Evolutionary conservation across 225 moss, liverwort and hornwort species (phyloP).

Genomic region (Bryoerythrophyllum caledonicum): DNA sequence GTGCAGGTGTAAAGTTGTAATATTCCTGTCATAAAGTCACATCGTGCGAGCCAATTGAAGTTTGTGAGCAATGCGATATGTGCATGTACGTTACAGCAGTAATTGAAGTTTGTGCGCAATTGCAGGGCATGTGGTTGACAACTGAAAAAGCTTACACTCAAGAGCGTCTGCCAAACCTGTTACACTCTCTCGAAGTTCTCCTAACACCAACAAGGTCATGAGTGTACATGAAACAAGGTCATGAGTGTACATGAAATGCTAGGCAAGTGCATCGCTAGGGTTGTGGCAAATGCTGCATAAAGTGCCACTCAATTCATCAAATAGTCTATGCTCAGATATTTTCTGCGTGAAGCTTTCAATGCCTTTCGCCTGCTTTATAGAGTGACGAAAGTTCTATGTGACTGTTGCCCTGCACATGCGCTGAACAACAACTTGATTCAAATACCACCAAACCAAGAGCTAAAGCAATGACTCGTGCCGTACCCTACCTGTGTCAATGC

Average conservation of each 20-base stretch:
- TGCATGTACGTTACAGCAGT: no score
- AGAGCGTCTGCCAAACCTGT: not conserved
- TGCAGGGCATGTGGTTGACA: not conserved
- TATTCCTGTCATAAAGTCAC: not conserved
- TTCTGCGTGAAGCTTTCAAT: not conserved
- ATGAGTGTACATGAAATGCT: not conserved
- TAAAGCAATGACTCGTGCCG: not conserved
- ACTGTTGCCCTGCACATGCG: not conserved
- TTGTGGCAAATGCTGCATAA: not conserved
- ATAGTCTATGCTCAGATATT: not conserved
- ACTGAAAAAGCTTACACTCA: not conserved
- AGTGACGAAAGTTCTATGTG: not conserved
- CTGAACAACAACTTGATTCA: not conserved
- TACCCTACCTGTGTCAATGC: not conserved
- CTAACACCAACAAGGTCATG: not conserved
- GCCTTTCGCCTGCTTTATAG: not conserved
- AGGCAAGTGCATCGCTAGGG: no score
- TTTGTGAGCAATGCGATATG: no score
- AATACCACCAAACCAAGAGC: not conserved
- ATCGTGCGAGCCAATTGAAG: not conserved
- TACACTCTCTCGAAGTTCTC: not conserved
- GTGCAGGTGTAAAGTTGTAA: no score
- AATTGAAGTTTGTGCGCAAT: no score
- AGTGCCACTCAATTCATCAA: not conserved
- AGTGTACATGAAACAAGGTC: not conserved